These are phyloP conservation scores for Malassezia yamatoensis DNA, from an alignment of 1,284 basidiomycete species.

Conservation along the genomic window DNA sequence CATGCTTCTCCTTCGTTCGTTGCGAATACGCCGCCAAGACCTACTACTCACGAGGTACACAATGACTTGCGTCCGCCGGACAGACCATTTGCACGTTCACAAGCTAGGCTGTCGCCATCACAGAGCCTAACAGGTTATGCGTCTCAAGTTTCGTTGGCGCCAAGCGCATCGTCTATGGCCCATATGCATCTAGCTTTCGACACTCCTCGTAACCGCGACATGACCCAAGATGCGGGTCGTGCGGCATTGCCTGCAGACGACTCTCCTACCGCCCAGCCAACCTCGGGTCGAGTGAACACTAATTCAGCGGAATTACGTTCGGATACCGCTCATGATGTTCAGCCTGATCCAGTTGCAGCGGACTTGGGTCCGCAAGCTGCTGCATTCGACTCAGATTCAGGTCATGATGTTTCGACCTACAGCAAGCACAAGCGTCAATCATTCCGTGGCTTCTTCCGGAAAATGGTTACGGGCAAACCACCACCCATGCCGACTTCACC, in stretches of 20 bases:
- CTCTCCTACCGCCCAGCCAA: neutral
- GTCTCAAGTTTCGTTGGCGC: conserved; percentile 44
- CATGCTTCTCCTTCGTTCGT: neutral
- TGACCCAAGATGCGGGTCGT: neutral
- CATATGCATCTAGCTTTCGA: conserved; percentile 50
- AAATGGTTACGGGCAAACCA: neutral
- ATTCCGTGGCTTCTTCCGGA: conserved; percentile 15
- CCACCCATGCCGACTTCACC: neutral
- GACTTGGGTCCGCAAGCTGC: neutral
- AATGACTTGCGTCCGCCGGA: conserved; percentile 31
- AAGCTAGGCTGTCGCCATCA: conserved; percentile 5
- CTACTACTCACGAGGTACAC: conserved; percentile 15
- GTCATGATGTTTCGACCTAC: conserved; percentile 7
- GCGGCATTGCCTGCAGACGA: neutral
- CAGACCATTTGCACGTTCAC: conserved; percentile 22
- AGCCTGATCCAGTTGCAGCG: neutral
- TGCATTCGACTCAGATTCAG: neutral
- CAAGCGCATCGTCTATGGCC: conserved; percentile 47
- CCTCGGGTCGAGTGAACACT: neutral
- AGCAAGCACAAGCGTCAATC: conserved; percentile 11
- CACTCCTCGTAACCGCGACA: neutral
- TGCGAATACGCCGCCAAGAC: conserved; percentile 8
- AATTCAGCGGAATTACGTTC: neutral
- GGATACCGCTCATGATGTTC: neutral
- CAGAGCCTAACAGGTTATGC: conserved; percentile 12